Evolutionary conservation across 768 basidiomycete genomes (phyloP).

Genomic region (Agrocybe pediades): DNA sequence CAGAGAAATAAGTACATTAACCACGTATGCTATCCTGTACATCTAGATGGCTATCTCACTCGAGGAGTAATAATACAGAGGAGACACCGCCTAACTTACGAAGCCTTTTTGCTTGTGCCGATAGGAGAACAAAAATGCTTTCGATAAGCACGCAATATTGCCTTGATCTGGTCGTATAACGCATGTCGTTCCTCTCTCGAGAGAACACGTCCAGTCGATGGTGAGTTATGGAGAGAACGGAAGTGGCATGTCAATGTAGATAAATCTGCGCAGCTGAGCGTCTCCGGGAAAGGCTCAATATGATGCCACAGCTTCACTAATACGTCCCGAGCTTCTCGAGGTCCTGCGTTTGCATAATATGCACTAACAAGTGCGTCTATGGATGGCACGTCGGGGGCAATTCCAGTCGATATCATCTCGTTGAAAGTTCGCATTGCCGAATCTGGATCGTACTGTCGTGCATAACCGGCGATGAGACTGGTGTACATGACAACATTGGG

Average conservation of each 20-base stretch:
- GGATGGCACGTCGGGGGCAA: conserved; percentile 69
- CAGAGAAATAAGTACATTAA: not conserved
- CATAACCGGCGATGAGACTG: conserved; percentile 73
- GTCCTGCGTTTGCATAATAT: conserved; percentile 59
- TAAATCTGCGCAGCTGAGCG: conserved; percentile 45
- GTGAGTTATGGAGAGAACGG: conserved; percentile 36
- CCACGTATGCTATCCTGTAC: not conserved
- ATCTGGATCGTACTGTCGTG: conserved; percentile 55
- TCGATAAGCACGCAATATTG: conserved; percentile 16
- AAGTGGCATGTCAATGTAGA: conserved; percentile 48
- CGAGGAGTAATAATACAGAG: not conserved
- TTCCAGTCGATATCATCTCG: conserved; percentile 59
- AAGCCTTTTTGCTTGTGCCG: not conserved
- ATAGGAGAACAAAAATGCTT: conserved; percentile 9
- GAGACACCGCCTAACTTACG: no score
- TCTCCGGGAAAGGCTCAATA: conserved; percentile 60
- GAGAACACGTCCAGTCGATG: conserved; percentile 4
- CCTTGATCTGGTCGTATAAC: conserved; percentile 14
- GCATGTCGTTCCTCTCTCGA: conserved; percentile 8
- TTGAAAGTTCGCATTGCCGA: conserved; percentile 57
- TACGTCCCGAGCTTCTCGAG: conserved; percentile 49
- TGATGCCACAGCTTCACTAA: conserved; percentile 66
- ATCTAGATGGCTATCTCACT: not conserved
- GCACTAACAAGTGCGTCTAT: conserved; percentile 74
- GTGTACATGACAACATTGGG: conserved; percentile 76